Evolutionary conservation across 805 yeast species (phyloP).

Genomic region (Yarrowia alimentaria): DNA sequence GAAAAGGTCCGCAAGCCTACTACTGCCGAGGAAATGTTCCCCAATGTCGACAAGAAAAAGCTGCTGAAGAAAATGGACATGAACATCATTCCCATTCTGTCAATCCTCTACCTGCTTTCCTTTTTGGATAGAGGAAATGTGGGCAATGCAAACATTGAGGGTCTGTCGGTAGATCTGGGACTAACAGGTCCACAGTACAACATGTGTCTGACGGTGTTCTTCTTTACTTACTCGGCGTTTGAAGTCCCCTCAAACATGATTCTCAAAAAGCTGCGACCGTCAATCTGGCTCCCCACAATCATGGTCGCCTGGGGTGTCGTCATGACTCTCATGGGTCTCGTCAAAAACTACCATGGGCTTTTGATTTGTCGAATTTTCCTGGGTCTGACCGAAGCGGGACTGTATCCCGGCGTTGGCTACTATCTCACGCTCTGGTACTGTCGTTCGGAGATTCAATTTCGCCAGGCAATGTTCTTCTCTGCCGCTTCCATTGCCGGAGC

Average conservation of each 20-base stretch:
- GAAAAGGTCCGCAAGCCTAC: background rate
- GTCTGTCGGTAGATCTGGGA: conserved; percentile 45
- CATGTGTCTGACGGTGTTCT: conserved; percentile 49
- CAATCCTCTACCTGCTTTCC: conserved; percentile 17
- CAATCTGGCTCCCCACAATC: conserved; percentile 7
- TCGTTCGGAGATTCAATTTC: conserved; percentile 43
- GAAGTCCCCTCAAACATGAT: conserved; percentile 48
- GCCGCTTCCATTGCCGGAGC: conserved; percentile 4
- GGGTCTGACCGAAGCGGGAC: conserved; percentile 24
- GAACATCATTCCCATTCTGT: conserved; percentile 25
- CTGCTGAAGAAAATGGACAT: conserved; percentile 28
- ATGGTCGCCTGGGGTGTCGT: conserved; percentile 19
- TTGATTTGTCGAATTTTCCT: conserved; percentile 10
- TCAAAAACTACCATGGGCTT: conserved; percentile 12
- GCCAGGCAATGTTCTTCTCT: conserved; percentile 15
- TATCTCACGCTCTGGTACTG: conserved; percentile 63
- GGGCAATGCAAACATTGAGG: conserved; percentile 53
- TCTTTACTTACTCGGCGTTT: conserved; percentile 49
- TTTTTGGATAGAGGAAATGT: conserved; percentile 51
- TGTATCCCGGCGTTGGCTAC: conserved; percentile 48
- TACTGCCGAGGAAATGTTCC: conserved; percentile 24
- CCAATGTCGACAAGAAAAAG: conserved; percentile 17
- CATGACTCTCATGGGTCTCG: conserved; percentile 1
- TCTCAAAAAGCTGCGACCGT: conserved; percentile 31
- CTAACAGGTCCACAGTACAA: conserved; percentile 44